Evolutionary conservation across 2,329 filamentous ascomycete genomes (phyloP), one percentile per base, ranked within the genome.

Genomic region (Cercospora beticola): DNA sequence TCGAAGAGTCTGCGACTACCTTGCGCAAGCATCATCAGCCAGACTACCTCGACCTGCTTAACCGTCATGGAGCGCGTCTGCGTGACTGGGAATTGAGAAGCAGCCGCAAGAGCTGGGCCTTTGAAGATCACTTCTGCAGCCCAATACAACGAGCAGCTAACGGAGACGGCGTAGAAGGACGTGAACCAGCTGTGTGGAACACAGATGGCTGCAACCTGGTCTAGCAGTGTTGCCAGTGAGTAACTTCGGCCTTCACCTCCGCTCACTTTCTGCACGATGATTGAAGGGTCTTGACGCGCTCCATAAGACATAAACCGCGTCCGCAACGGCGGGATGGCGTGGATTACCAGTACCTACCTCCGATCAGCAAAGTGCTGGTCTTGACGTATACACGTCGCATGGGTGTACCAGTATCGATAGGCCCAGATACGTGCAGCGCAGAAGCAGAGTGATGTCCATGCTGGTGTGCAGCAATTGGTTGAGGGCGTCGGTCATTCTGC

Each of bases 101-200:
- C 76, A 16, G 78, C 76, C 30, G 79, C 78, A 77, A 93, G 85
- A 18, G 86, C 73, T 0, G 76, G 70, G 1, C 91, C 91, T 68
- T 82, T 79, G 28, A 76, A 80, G 26, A 86, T 71, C 64, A 91
- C 86, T 26, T 75, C 72, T 6, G 81, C 79, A 0, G 85, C 86
- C 93, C 94, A 97, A 78, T 94, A 91, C 4, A 88, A 75, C 0
- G 92, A 94, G 68, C 87, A 89, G 1, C 82, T 77, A 4, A 93
- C 81, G 3, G 92, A 94, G 40, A 89, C 78, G 64, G 91, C 77
- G 79, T 99, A 98, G 81, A 97, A 98, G 74, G 95, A 91, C 54
- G 85, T 86, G 79, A 98, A 98, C 89, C 92, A 98, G 70, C 86
- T 86, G 81, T 98, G 95, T 23, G 94, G 93, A 40, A 97, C 90